Conservation (phyloP, 1,284 basidiomycete species). For the Ustilago hordei region DNA sequence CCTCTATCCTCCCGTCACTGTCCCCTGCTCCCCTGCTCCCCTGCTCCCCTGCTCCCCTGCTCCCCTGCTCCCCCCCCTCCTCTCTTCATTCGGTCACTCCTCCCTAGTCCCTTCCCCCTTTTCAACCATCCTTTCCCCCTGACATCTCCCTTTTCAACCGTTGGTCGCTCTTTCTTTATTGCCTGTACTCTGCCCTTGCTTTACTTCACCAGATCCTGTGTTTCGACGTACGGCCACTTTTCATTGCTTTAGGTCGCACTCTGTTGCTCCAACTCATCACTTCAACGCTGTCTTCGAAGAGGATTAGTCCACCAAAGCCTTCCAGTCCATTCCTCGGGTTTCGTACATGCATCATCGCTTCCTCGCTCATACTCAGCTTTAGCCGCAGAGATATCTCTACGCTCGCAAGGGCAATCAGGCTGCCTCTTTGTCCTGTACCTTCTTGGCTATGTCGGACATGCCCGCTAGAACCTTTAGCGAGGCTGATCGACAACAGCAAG, state of each 20-base stretch:
- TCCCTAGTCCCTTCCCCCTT: not conserved
- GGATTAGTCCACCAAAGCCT: not conserved
- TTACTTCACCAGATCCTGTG: not conserved
- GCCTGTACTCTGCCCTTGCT: not conserved
- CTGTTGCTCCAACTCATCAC: not conserved
- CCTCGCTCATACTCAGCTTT: not conserved
- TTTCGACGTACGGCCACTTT: not conserved
- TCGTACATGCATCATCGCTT: slow-evolving; percentile 12
- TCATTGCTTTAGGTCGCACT: not conserved
- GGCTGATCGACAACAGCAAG: slow-evolving; percentile 22
- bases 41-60: not conserved
- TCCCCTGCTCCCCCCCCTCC: slow-evolving; percentile 1
- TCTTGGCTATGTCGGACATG: slow-evolving; percentile 35
- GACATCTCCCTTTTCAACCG: not conserved
- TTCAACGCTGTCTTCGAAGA: not conserved
- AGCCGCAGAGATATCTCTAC: not conserved
- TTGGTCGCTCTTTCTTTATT: not conserved
- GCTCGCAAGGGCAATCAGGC: slow-evolving; percentile 1
- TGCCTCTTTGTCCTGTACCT: not conserved
- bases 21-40: slow-evolving; percentile 1
- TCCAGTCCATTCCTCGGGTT: not conserved
- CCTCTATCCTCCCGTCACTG: not conserved
- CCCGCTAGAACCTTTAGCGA: slow-evolving; percentile 28
- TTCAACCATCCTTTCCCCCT: not conserved
- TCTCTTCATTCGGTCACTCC: not conserved